Conservation (phyloP, 805 yeast genomes). For the Lipomyces japonicus region DNA sequence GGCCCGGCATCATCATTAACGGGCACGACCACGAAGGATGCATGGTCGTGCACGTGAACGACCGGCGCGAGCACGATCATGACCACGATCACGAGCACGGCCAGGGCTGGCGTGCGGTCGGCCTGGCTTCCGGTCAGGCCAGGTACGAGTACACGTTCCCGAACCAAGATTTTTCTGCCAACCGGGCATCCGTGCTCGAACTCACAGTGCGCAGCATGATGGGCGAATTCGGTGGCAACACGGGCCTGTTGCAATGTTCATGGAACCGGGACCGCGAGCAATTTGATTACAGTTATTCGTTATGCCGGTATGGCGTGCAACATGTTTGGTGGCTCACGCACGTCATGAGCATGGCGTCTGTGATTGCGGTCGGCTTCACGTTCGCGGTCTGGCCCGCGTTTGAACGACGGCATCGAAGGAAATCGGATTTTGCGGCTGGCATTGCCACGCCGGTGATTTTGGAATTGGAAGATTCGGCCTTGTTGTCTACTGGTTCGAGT, state of each 20-base stretch:
- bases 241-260: slow-evolving; percentile 78
- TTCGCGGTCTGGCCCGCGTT: background rate
- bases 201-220: slow-evolving; percentile 87
- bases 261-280: slow-evolving; percentile 43
- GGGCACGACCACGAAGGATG: slow-evolving; percentile 99
- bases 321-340: slow-evolving; percentile 85
- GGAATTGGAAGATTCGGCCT: background rate
- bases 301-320: slow-evolving; percentile 81
- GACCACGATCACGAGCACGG: background rate
- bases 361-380: background rate
- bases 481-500: background rate
- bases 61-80: background rate
- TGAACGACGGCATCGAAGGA: background rate
- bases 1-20: slow-evolving; percentile 74
- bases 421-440: background rate
- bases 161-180: background rate
- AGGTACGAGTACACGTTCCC: slow-evolving; percentile 1
- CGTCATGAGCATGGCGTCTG: slow-evolving; percentile 2
- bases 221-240: slow-evolving; percentile 92
- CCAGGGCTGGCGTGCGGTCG: slow-evolving; percentile 6
- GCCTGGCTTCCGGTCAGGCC: slow-evolving; percentile 8
- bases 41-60: slow-evolving; percentile 39
- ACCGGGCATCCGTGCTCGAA: slow-evolving; percentile 12
- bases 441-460: background rate
- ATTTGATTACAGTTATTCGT: slow-evolving; percentile 52